Percentiles rank a stretch among this genome's conserved stretches.
These are phyloP conservation scores for Prototheca wickerhamii DNA, from an alignment of 163 green algal genomes.

Conservation along the genomic window DNA sequence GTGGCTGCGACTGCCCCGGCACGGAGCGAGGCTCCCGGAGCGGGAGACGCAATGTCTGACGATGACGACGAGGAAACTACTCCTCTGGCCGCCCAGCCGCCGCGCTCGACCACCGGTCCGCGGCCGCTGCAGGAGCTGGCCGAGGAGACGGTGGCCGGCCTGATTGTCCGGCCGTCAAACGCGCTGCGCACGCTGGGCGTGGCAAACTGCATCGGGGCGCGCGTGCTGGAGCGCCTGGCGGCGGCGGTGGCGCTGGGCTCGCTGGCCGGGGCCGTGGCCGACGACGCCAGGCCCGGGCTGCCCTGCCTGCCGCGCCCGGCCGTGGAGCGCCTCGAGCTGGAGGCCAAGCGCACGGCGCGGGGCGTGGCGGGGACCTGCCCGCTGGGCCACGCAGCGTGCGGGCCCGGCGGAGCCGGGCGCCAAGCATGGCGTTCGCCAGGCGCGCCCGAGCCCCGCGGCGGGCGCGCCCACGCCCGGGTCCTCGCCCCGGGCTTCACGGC, in stretches of 20 bases:
- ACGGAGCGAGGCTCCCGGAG: too few relatives aligned
- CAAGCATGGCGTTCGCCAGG: too few relatives aligned
- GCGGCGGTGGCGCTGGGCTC: background rate
- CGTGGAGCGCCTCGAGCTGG: background rate
- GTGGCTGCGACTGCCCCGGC: background rate
- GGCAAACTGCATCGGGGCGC: background rate
- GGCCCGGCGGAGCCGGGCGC: too few relatives aligned
- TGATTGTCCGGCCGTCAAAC: constrained; percentile 58
- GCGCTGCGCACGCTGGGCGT: constrained; percentile 20
- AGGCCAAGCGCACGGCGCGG: constrained; percentile 1
- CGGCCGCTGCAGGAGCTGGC: constrained; percentile 56
- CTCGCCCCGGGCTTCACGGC: constrained; percentile 11
- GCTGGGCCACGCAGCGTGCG: too few relatives aligned
- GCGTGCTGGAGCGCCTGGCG: background rate
- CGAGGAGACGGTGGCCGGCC: constrained; percentile 49
- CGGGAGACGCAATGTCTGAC: too few relatives aligned
- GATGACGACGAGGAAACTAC: constrained; percentile 1
- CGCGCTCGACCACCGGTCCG: background rate
- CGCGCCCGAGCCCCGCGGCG: background rate
- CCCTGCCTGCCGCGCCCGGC: constrained; percentile 1
- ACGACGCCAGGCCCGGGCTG: constrained; percentile 6
- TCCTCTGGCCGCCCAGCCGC: background rate
- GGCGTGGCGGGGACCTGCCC: background rate
- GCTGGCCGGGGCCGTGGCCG: constrained; percentile 2
- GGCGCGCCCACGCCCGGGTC: background rate